Conservation (phyloP, 2,329 filamentous ascomycete genomes). For the Celoporthe dispersa region DNA sequence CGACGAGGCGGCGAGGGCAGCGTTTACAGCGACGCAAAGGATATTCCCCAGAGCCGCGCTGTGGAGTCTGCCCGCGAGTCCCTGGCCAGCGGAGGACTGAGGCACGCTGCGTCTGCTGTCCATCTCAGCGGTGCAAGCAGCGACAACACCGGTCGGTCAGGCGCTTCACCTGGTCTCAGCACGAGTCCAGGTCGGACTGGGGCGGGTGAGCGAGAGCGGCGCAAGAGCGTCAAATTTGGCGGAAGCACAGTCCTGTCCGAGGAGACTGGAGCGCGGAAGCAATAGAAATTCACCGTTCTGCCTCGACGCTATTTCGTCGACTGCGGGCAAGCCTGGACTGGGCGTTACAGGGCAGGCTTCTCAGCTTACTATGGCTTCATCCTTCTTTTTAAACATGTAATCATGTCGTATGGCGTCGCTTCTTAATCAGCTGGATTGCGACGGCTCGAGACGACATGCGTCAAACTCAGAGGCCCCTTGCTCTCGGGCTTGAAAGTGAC, state of each 20-base stretch:
- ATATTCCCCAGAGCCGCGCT: constrained; percentile 62
- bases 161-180: constrained; percentile 44
- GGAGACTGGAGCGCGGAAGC: neutral
- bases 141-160: constrained; percentile 21
- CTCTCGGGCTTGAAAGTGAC: neutral
- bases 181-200: constrained; percentile 52
- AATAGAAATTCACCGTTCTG: neutral
- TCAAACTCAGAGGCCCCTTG: neutral
- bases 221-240: constrained; percentile 69
- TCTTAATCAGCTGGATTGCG: no score
- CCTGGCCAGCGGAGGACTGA: constrained; percentile 29
- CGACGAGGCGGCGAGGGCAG: constrained; percentile 29
- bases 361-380: neutral
- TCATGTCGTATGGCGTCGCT: neutral
- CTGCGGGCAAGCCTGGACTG: neutral
- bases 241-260: constrained; percentile 35
- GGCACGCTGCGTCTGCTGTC: constrained; percentile 3
- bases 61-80: constrained; percentile 64
- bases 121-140: constrained; percentile 31
- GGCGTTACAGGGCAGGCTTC: neutral
- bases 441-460: no score
- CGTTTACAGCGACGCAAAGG: constrained; percentile 55
- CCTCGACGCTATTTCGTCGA: neutral
- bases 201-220: constrained; percentile 53
- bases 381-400: neutral